Evolutionary conservation across 192 early-diverging fungal genomes (phyloP).

Genomic region (Paraglomus brasilianum): DNA sequence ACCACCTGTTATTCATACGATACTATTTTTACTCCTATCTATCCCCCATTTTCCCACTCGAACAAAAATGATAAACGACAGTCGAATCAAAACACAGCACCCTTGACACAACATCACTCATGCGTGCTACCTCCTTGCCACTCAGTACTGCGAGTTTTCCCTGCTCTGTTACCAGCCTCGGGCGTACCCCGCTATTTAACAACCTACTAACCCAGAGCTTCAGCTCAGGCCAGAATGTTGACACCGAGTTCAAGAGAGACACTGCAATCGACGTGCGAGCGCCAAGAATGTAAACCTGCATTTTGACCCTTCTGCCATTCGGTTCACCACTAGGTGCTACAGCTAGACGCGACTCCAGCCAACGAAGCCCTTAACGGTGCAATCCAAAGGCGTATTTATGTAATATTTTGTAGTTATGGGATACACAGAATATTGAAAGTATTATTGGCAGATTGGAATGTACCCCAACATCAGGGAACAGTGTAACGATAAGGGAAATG

Average conservation of each 20-base stretch:
- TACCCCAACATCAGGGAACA: too few species aligned
- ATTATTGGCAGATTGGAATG: too few species aligned
- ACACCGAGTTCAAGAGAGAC: conserved; percentile 45
- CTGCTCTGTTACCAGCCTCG: conserved; percentile 51
- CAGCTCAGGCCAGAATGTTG: conserved; percentile 39
- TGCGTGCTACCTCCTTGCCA: conserved; percentile 46
- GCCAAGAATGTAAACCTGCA: conserved; percentile 1
- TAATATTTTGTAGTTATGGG: too few species aligned
- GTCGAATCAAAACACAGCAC: conserved; percentile 4
- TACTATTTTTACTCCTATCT: too few species aligned
- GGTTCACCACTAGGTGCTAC: conserved; percentile 28
- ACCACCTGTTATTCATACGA: too few species aligned
- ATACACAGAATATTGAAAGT: too few species aligned
- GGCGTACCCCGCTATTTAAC: conserved; percentile 41
- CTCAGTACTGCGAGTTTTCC: conserved; percentile 45
- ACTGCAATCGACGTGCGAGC: conserved; percentile 38
- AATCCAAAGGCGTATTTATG: too few species aligned
- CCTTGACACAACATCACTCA: conserved; percentile 33
- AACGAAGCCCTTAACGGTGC: neutral
- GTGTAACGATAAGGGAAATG: too few species aligned
- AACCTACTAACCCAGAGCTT: conserved; percentile 39
- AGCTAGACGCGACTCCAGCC: conserved; percentile 23
- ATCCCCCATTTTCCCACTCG: too few species aligned
- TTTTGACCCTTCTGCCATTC: conserved; percentile 23
- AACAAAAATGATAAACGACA: too few species aligned